Base-by-base conservation (phyloP, 2,329 filamentous ascomycete species). In the Pyricularia sp. region DNA sequence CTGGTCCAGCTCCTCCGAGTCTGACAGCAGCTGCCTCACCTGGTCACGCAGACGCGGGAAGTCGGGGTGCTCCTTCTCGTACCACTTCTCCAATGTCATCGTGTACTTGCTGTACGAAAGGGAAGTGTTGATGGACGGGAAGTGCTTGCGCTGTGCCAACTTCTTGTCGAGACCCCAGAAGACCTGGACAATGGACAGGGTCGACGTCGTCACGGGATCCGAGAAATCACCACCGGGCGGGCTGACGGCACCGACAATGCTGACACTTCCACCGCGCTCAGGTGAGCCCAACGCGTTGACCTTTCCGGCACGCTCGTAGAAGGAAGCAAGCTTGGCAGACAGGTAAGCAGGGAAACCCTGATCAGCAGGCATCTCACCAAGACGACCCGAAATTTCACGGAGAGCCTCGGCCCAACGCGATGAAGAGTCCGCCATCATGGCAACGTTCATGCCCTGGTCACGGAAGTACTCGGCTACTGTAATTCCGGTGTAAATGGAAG, bases 121-220 rank as follows among this genome's bases (percentile, higher is more conserved):
- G 25, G 89, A 88, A 10, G 95, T 98, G 85, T 99, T 99, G 84
- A 99, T 94, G 36, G 94, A 97, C 6, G 95, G 95, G 86, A 99
- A 99, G 82, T 99, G 95, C 84, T 99, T 99, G 76, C 95, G 90
- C 83, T 98, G 95, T 26, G 95, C 95, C 70, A 99, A 90, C 85
- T 98, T 98, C 90, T 99, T 98, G 86, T 99, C 95, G 67, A 98
- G 87, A 86, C 95, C 95, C 95, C 95, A 99, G 85, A 99, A 99
- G 74, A 99, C 95, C 80, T 99, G 95, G 76, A 99, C 95, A 77
- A 99, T 99, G 87, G 92, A 88, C 65, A 99, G 89, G 25, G 95
- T 99, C 73, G 92, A 91, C 70, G 88, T 92, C 17, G 95, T 99
- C 77, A 99, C 95, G 25, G 95, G 95, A 82, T 99, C 95, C 64